phyloP scores from a whole-genome alignment of 345 rosid species.

The Heritiera littoralis region DNA sequence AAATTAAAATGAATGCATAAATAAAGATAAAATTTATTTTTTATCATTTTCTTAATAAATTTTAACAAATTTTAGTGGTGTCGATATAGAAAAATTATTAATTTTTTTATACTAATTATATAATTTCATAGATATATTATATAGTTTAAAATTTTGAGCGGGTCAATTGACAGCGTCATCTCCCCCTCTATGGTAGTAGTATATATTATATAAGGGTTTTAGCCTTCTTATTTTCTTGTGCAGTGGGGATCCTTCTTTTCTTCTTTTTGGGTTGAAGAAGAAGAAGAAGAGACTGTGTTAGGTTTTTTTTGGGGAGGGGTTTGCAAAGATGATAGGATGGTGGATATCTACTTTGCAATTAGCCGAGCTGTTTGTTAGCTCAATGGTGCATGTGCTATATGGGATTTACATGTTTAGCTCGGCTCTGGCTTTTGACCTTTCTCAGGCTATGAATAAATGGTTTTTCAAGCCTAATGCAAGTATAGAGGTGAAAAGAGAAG shows the following conservation, averaged over 20 bases:
- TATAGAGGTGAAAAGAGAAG: slow-evolving; percentile 41
- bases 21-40: too few species aligned
- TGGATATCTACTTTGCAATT: slow-evolving; percentile 64
- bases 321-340: slow-evolving; percentile 58
- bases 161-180: not conserved
- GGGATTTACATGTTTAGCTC: slow-evolving; percentile 84
- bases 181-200: slow-evolving; percentile 20
- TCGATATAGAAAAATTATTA: too few species aligned
- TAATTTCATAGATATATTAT: too few species aligned
- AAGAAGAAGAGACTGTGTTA: slow-evolving; percentile 26
- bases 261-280: slow-evolving; percentile 14
- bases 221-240: not conserved
- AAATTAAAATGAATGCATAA: too few species aligned
- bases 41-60: too few species aligned
- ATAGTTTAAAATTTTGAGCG: too few species aligned
- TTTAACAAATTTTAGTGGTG: too few species aligned
- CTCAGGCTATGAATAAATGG: slow-evolving; percentile 49
- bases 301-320: not conserved
- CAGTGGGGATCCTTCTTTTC: not conserved
- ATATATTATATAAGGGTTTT: slow-evolving; percentile 25
- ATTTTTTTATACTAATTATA: too few species aligned
- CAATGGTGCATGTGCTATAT: slow-evolving; percentile 69
- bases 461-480: slow-evolving; percentile 52
- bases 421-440: slow-evolving; percentile 87
- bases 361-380: slow-evolving; percentile 76